These are phyloP conservation scores for Pleurotus sapidus DNA, from an alignment of 768 basidiomycete genomes.

Conservation along the genomic window DNA sequence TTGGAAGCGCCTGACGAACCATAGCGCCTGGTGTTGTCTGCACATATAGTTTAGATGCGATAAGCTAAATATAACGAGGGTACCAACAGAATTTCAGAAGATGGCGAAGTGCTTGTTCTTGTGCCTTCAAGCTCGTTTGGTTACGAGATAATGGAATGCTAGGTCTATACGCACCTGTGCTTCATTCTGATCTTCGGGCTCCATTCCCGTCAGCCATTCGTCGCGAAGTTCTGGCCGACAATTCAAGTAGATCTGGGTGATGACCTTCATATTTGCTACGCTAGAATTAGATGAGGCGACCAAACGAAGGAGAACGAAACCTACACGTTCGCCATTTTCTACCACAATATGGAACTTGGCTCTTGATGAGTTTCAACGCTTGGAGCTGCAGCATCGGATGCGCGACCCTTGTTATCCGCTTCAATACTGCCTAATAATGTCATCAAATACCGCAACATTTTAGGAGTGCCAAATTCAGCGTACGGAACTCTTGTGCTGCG, in stretches of 20 bases:
- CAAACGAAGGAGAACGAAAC: conserved; percentile 17
- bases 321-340: conserved; percentile 97
- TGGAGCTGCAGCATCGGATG: conserved; percentile 94
- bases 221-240: conserved; percentile 96
- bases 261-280: conserved; percentile 98
- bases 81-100: conserved; percentile 91
- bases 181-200: conserved; percentile 89
- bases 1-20: conserved; percentile 53
- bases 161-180: conserved; percentile 60
- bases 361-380: conserved; percentile 96
- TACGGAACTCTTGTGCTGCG: conserved; percentile 98
- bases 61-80: background rate
- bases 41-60: conserved; percentile 9
- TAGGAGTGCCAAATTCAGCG: background rate
- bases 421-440: conserved; percentile 77
- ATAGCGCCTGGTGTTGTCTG: conserved; percentile 92
- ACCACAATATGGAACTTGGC: conserved; percentile 97
- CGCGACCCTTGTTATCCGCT: conserved; percentile 89
- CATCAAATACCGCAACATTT: conserved; percentile 12
- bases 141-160: conserved; percentile 10
- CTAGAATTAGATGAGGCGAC: conserved; percentile 4
- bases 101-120: conserved; percentile 92
- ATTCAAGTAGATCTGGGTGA: conserved; percentile 96
- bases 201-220: conserved; percentile 94
- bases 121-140: conserved; percentile 51